phyloP scores from a whole-genome alignment of 805 yeast genomes.

The Wickerhamiella australiensis region DNA sequence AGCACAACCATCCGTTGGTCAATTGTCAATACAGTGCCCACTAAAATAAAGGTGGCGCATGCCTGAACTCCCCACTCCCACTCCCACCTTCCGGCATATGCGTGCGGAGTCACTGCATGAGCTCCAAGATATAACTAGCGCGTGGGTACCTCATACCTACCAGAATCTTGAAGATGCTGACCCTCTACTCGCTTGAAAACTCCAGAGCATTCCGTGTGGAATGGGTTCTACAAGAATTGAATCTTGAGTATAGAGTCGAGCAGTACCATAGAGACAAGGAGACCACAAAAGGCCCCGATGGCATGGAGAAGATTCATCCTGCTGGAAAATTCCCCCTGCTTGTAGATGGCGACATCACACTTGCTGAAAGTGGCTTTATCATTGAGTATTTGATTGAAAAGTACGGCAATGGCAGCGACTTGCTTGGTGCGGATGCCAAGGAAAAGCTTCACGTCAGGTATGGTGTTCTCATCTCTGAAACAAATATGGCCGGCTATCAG shows the following conservation, averaged over 20 bases:
- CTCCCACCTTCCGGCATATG: not conserved
- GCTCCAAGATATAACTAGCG: not conserved
- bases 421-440: slow-evolving; percentile 32
- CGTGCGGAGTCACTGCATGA: not conserved
- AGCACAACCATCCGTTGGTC: too few relatives aligned
- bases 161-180: not conserved
- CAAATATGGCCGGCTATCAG: slow-evolving; percentile 42
- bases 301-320: slow-evolving; percentile 43
- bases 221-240: slow-evolving; percentile 54
- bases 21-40: too few relatives aligned
- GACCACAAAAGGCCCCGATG: slow-evolving; percentile 36
- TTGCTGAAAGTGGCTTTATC: slow-evolving; percentile 54
- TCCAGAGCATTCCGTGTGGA: slow-evolving; percentile 51
- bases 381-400: slow-evolving; percentile 39
- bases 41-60: too few relatives aligned
- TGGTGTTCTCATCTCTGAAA: slow-evolving; percentile 49
- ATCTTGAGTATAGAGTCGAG: slow-evolving; percentile 42
- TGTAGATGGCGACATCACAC: slow-evolving; percentile 33
- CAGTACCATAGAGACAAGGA: slow-evolving; percentile 38
- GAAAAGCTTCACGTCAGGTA: slow-evolving; percentile 38
- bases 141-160: too few relatives aligned
- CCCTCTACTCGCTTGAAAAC: slow-evolving; percentile 29
- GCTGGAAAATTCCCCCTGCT: slow-evolving; percentile 54
- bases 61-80: not conserved
- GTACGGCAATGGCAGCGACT: slow-evolving; percentile 35